Base-by-base conservation (phyloP, 2,329 filamentous ascomycete genomes). In the Epichloe sp. region DNA sequence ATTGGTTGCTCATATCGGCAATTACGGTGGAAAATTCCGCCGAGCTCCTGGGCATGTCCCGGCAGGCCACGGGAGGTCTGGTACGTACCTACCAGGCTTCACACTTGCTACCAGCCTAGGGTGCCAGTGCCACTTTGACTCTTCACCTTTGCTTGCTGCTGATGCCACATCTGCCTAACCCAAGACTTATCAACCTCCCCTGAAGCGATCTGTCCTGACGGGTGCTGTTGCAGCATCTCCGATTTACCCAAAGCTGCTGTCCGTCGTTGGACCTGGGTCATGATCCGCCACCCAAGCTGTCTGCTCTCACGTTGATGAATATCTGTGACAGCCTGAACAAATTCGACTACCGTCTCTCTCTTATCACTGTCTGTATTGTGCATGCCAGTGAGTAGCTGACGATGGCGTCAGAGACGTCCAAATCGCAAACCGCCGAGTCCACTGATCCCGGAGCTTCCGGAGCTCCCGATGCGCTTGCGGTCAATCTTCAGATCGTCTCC, bases 401-500 rank as follows among this genome's bases (percentile, higher is more conserved):
- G 48, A 74, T 74, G 71, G 64, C 70, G 60, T 70, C 69, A 52
- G 64, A 64, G 52, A 57, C 62, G 50, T 53, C 62, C 47, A 58
- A 60, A 42, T 50, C 62, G 50, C 59, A 57, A 51, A 53, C 62
- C 21, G 26, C 17, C 44, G 60, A 60, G 50, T 55, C 55, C 38
- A 53, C 60, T 45, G 50, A 47, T 38, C 26, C 50, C 58, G 56
- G 54, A 51, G 56, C 61, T 37, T 26, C 50, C 58, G 56, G 54
- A 51, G 57, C 61, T 37, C 55, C 59, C 36, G 62, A 66, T 15
- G 59, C 64, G 55, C 66, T 69, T 49, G 66, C 67, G 37, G 73
- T 82, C 62, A 79, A 75, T 52, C 68, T 83, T 48, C 73, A 79
- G 54, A 68, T 83, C 53, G 61, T 83, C 41, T 83, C 79, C 53